phyloP scores from a whole-genome alignment of 192 early-diverging fungal species.

The Coemansia sp. region DNA sequence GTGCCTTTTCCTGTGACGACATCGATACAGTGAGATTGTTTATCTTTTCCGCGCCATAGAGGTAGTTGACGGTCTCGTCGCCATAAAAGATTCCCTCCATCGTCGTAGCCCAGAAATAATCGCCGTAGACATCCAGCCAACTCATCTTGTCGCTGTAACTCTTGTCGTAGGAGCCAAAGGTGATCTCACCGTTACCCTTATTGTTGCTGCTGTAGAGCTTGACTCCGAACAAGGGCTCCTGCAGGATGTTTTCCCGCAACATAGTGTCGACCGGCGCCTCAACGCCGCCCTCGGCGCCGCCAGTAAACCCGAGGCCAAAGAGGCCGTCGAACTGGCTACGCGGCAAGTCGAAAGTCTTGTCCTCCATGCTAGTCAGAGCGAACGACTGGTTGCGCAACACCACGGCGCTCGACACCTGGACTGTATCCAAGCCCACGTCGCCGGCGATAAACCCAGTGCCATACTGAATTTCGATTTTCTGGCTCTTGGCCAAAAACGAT shows the following conservation, averaged over 20 bases:
- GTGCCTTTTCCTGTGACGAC: slow-evolving; percentile 22
- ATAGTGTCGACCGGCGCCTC: slow-evolving; percentile 48
- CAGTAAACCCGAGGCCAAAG: slow-evolving; percentile 54
- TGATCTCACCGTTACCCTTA: slow-evolving; percentile 46
- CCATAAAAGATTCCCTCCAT: slow-evolving; percentile 54
- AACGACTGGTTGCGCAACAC: slow-evolving; percentile 49
- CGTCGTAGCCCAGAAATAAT: slow-evolving; percentile 60
- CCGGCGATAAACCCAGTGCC: slow-evolving; percentile 93
- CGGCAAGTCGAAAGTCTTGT: slow-evolving; percentile 44
- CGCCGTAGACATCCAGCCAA: slow-evolving; percentile 55
- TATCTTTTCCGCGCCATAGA: slow-evolving; percentile 48
- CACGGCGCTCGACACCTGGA: slow-evolving; percentile 37
- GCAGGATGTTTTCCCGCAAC: slow-evolving; percentile 32
- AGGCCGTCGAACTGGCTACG: slow-evolving; percentile 55
- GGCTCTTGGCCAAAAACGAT: slow-evolving; percentile 58
- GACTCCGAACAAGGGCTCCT: slow-evolving; percentile 45
- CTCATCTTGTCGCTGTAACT: slow-evolving; percentile 51
- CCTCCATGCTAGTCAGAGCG: slow-evolving; percentile 42
- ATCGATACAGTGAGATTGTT: slow-evolving; percentile 15
- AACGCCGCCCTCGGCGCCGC: slow-evolving; percentile 40
- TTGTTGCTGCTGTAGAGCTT: slow-evolving; percentile 33
- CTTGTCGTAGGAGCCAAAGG: slow-evolving; percentile 55
- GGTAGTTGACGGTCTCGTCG: slow-evolving; percentile 45
- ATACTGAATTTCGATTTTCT: slow-evolving; percentile 90
- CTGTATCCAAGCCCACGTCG: slow-evolving; percentile 75